Evolutionary conservation across 2,329 filamentous ascomycete genomes (phyloP).

Genomic region (Metarhizium humberi): DNA sequence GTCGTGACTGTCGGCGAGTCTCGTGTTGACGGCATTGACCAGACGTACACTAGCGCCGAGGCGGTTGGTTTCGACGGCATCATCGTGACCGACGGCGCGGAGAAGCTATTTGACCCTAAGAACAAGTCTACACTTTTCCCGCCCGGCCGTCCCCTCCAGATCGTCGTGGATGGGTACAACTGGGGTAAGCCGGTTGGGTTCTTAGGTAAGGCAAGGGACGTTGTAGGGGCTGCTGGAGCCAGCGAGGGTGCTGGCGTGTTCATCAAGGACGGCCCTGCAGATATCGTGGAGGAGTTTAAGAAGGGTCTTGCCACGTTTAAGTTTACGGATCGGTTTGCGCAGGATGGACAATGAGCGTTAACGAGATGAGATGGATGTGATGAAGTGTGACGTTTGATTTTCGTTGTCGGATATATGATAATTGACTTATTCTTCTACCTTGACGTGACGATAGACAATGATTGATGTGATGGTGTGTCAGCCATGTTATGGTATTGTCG

Average conservation of each 20-base stretch:
- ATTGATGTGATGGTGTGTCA: too few species aligned
- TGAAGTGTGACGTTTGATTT: too few species aligned
- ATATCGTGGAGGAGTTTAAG: constrained; percentile 37
- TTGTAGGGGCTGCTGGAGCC: constrained; percentile 36
- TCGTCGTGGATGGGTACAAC: constrained; percentile 52
- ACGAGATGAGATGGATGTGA: too few species aligned
- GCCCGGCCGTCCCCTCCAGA: constrained; percentile 51
- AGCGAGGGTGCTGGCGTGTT: constrained; percentile 32
- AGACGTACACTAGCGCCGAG: constrained; percentile 57
- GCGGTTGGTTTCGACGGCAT: constrained; percentile 54
- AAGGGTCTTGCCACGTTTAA: constrained; percentile 54
- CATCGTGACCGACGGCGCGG: constrained; percentile 46
- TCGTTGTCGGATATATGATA: too few species aligned
- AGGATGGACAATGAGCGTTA: constrained; percentile 31
- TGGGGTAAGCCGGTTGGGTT: constrained; percentile 63
- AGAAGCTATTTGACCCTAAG: constrained; percentile 37
- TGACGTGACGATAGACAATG: too few species aligned
- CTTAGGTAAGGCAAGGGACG: constrained; percentile 34
- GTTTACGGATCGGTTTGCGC: constrained; percentile 54
- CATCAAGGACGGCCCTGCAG: constrained; percentile 20
- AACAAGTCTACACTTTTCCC: constrained; percentile 50
- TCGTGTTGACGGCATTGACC: constrained; percentile 43
- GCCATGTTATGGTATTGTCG: too few species aligned
- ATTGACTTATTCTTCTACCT: too few species aligned
- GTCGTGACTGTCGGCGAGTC: constrained; percentile 52